A percentile compares a stretch with the other conserved stretches of the same genome.
phyloP scores from a whole-genome alignment of 148 eudicot species.

The Simmondsia chinensis region DNA sequence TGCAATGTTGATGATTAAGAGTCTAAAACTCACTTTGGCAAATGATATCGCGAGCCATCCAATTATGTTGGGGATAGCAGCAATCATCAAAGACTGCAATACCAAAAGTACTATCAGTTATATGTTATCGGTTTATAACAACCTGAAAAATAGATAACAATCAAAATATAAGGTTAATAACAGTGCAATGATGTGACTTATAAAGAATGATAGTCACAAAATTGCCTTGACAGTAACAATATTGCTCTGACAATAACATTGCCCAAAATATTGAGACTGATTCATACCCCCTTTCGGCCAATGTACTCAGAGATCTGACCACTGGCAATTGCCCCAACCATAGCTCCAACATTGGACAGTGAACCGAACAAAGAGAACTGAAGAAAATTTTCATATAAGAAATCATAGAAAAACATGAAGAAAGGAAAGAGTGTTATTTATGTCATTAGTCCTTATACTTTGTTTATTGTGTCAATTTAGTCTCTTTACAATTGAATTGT shows the following conservation, averaged over 20 bases:
- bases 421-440: no score
- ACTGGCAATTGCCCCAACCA: constrained; percentile 98
- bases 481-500: no score
- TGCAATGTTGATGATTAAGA: neutral
- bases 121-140: no score
- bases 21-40: constrained; percentile 85
- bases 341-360: constrained; percentile 91
- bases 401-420: constrained; percentile 4
- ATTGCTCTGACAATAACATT: neutral
- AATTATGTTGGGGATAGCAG: constrained; percentile 86
- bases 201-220: no score
- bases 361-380: constrained; percentile 95
- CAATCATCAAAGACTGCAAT: constrained; percentile 98
- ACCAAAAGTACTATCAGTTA: no score
- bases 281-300: constrained; percentile 83
- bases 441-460: no score
- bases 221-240: no score
- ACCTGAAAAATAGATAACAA: no score
- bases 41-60: constrained; percentile 96
- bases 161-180: no score
- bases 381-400: constrained; percentile 6
- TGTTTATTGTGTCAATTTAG: no score
- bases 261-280: neutral
- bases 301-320: constrained; percentile 97
- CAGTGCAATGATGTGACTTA: no score